A percentile compares a stretch with the other conserved stretches of the same genome.
These are phyloP conservation scores for Saccharomycopsis sp. DNA, from an alignment of 805 yeast genomes.

Conservation along the genomic window DNA sequence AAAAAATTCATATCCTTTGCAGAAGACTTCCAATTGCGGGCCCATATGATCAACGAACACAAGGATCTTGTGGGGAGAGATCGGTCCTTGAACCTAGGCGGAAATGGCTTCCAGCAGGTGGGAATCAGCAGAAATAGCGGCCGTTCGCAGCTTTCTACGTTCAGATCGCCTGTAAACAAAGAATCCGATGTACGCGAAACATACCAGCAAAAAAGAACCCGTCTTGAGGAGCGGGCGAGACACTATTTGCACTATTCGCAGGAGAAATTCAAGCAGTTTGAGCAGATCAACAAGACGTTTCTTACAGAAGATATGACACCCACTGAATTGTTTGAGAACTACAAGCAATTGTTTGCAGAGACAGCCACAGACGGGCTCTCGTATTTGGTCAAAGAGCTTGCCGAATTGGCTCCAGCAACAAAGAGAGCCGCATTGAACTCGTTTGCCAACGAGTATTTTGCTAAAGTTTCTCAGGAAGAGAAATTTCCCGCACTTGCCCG, in stretches of 20 bases:
- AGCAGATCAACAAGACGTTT: conserved; percentile 41
- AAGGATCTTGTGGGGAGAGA: conserved; percentile 47
- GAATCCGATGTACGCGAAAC: conserved; percentile 29
- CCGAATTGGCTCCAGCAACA: conserved; percentile 46
- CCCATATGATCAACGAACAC: conserved; percentile 84
- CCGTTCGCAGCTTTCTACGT: conserved; percentile 60
- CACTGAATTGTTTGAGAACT: conserved; percentile 38
- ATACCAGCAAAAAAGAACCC: conserved; percentile 42
- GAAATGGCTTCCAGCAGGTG: conserved; percentile 14
- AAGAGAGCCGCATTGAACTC: conserved; percentile 11
- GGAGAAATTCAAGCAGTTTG: conserved; percentile 42
- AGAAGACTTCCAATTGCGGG: conserved; percentile 77
- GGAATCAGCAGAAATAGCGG: conserved; percentile 27
- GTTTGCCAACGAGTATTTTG: conserved; percentile 26
- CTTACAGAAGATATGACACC: conserved; percentile 42
- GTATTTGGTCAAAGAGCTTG: conserved; percentile 52
- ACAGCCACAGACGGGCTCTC: conserved; percentile 42
- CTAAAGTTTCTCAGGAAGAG: conserved; percentile 28
- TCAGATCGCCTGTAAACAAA: conserved; percentile 27
- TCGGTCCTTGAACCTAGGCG: conserved; percentile 29
- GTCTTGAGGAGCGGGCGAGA: conserved; percentile 81
- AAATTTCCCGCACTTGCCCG: conserved; percentile 46
- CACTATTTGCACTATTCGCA: conserved; percentile 59
- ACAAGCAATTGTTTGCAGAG: conserved; percentile 41
- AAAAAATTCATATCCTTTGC: conserved; percentile 87